A percentile compares a stretch with the other conserved stretches of the same genome.
These are phyloP conservation scores for Thelonectria rubi DNA, from an alignment of 2,329 filamentous ascomycete genomes.

Conservation along the genomic window DNA sequence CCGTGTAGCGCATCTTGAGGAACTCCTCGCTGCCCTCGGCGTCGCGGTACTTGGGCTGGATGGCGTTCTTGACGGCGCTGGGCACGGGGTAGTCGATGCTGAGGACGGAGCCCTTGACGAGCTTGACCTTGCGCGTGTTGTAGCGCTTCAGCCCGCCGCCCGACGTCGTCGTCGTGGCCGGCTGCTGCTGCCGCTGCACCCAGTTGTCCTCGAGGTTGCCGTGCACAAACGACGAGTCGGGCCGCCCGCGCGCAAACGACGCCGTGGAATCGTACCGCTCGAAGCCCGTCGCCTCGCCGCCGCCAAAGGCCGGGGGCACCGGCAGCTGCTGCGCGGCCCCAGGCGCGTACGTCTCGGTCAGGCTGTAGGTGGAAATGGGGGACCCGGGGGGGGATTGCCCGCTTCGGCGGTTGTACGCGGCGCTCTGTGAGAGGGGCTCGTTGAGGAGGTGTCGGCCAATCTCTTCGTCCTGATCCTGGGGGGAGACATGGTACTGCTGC, in stretches of 20 bases:
- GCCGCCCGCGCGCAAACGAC: constrained; percentile 32
- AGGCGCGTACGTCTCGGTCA: constrained; percentile 25
- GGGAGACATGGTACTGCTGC: constrained; percentile 33
- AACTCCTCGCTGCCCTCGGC: constrained; percentile 35
- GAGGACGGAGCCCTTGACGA: constrained; percentile 39
- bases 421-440: constrained; percentile 26
- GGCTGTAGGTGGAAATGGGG: constrained; percentile 32
- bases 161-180: background rate
- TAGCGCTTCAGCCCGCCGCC: constrained; percentile 33
- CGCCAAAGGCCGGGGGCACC: background rate
- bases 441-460: constrained; percentile 21
- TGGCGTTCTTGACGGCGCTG: constrained; percentile 40
- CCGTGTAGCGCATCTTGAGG: constrained; percentile 40
- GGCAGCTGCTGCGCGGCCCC: constrained; percentile 17
- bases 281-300: constrained; percentile 15
- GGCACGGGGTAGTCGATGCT: constrained; percentile 41
- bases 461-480: constrained; percentile 19
- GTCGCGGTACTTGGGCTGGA: constrained; percentile 34
- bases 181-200: constrained; percentile 37
- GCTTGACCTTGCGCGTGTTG: constrained; percentile 39
- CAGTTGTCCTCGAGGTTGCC: constrained; percentile 37
- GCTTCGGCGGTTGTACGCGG: constrained; percentile 29
- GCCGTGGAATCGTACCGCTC: constrained; percentile 31
- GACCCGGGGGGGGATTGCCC: constrained; percentile 30
- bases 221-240: constrained; percentile 32